Evolutionary conservation across 441 rosid genomes (phyloP), one percentile per base, ranked within the genome.

Genomic region (Erodium chrysanthum): DNA sequence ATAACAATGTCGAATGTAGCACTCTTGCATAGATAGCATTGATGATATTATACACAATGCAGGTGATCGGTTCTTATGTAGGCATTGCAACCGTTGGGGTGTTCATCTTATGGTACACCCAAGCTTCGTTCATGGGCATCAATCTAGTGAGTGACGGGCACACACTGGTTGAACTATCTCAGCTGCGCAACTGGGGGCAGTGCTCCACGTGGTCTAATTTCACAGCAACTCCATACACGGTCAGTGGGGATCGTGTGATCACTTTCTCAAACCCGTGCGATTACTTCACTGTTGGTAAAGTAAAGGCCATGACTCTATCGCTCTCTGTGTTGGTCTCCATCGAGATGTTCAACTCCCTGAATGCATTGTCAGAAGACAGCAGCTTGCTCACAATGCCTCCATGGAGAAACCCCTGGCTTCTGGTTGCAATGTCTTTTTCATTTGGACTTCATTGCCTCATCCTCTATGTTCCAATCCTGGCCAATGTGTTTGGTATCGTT

Each of bases 331-430:
- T 93, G 84, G 98, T 93, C 48, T 86, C 97, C 21, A 93, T 93
- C 10, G 98, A 93, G 82, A 93, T 93, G 98, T 91, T 93, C 86
- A 93, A 93, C 66, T 93, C 98, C 12, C 82, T 93, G 3, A 93
- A 93, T 50, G 98, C 98, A 37, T 86, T 93, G 20, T 93, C 97
- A 0, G 98, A 92, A 79, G 97, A 92, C 66, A 79, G 84, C 2
- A 90, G 97, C 77, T 78, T 90, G 9, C 46, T 87, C 64, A 81
- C 85, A 0, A 92, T 92, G 98, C 98, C 97, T 0, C 98, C 97
- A 0, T 92, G 98, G 98, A 94, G 88, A 21, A 92, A 92, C 77
- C 98, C 88, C 0, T 90, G 85, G 84, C 84, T 92, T 15, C 87
- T 92, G 33, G 68, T 90, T 64, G 98, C 98, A 31, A 92, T 92